Evolutionary conservation across 2,329 filamentous ascomycete species (phyloP).

Genomic region (Diaporthe ampelina): DNA sequence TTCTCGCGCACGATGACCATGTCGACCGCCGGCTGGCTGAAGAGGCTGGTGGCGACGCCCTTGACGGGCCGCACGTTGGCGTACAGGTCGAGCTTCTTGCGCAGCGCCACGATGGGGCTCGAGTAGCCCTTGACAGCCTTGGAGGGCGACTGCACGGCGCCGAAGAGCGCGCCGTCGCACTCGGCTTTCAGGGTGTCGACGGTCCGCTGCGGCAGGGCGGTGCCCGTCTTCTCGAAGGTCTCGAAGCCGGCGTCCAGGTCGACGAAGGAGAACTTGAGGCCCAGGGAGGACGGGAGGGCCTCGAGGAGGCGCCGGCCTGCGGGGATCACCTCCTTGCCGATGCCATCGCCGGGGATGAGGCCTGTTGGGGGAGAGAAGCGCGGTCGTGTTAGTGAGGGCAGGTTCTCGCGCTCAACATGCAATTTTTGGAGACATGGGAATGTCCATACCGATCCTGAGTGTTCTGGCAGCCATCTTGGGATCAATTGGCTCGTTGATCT

Average conservation of each 20-base stretch:
- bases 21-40: constrained; percentile 76
- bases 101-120: constrained; percentile 94
- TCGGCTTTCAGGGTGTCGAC: constrained; percentile 89
- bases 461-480: constrained; percentile 72
- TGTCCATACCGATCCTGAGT: constrained; percentile 79
- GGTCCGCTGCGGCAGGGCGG: constrained; percentile 89
- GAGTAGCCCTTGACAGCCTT: constrained; percentile 95
- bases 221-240: constrained; percentile 90
- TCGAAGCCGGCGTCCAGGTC: constrained; percentile 94
- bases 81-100: constrained; percentile 95
- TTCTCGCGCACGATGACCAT: constrained; percentile 99
- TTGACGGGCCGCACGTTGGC: constrained; percentile 98
- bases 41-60: constrained; percentile 74
- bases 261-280: constrained; percentile 93
- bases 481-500: constrained; percentile 37
- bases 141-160: constrained; percentile 92
- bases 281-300: constrained; percentile 89
- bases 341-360: constrained; percentile 97
- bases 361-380: constrained; percentile 63
- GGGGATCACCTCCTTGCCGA: constrained; percentile 98
- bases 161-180: constrained; percentile 96
- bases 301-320: constrained; percentile 93
- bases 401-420: too few relatives aligned
- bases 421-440: too few relatives aligned
- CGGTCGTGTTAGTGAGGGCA: constrained; percentile 10